Evolutionary conservation across 2,329 filamentous ascomycete species (phyloP).

Genomic region (Monilinia polystroma): DNA sequence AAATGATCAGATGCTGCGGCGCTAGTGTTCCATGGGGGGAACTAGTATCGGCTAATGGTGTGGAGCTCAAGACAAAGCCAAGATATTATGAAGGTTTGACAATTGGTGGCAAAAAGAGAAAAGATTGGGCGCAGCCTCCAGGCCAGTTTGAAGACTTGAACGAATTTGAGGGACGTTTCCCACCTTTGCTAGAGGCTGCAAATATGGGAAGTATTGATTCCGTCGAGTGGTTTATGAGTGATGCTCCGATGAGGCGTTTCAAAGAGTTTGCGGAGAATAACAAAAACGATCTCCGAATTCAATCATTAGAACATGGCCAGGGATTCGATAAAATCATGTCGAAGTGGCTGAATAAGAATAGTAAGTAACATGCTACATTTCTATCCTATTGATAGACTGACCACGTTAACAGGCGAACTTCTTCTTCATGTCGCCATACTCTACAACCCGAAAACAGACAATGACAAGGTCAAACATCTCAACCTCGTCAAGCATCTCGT

Average conservation of each 20-base stretch:
- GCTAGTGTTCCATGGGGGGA: constrained; percentile 67
- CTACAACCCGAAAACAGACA: constrained; percentile 38
- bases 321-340: constrained; percentile 63
- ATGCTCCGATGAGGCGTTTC: constrained; percentile 66
- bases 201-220: constrained; percentile 58
- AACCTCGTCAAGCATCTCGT: constrained; percentile 65
- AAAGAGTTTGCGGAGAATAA: constrained; percentile 64
- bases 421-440: constrained; percentile 66
- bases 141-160: constrained; percentile 48
- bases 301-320: constrained; percentile 57
- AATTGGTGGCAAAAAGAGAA: constrained; percentile 71
- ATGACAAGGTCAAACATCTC: constrained; percentile 43
- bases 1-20: constrained; percentile 65
- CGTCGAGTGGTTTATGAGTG: constrained; percentile 75
- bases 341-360: constrained; percentile 60
- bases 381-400: neutral
- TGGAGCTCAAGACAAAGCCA: constrained; percentile 62
- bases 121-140: constrained; percentile 71
- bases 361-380: constrained; percentile 45
- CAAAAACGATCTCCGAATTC: constrained; percentile 59
- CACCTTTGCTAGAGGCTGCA: constrained; percentile 62
- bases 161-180: constrained; percentile 46
- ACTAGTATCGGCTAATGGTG: constrained; percentile 63
- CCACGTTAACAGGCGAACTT: constrained; percentile 52
- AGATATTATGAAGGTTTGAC: constrained; percentile 74